phyloP scores from a whole-genome alignment of 1,139 yeast genomes.

The Blastobotrys illinoisensis region DNA sequence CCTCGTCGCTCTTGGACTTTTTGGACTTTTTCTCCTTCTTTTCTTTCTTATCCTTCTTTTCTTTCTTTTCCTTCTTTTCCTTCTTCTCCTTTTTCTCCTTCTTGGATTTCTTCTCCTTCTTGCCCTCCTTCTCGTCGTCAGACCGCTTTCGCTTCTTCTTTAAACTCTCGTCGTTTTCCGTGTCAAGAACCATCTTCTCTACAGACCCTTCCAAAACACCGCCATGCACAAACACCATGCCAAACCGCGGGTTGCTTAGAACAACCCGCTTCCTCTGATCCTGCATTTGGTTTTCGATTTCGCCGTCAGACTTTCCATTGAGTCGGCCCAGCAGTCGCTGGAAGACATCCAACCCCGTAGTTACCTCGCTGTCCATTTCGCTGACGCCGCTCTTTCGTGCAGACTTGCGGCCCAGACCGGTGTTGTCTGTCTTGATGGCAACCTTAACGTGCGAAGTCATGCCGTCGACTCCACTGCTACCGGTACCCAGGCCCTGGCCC shows the following conservation, averaged over 20 bases:
- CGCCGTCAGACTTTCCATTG: slow-evolving; percentile 38
- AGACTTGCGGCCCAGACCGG: slow-evolving; percentile 81
- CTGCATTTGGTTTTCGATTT: slow-evolving; percentile 27
- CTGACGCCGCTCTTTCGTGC: slow-evolving; percentile 47
- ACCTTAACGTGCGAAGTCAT: slow-evolving; percentile 78
- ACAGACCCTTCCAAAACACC: slow-evolving; percentile 80
- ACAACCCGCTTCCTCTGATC: slow-evolving; percentile 39
- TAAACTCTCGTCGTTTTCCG: slow-evolving; percentile 25
- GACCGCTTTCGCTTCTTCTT: slow-evolving; percentile 26
- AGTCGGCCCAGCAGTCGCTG: slow-evolving; percentile 85
- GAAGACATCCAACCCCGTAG: slow-evolving; percentile 88
- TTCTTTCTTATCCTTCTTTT: slow-evolving; percentile 18
- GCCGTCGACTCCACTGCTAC: slow-evolving; percentile 45
- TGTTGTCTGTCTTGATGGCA: slow-evolving; percentile 68
- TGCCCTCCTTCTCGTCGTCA: slow-evolving; percentile 25
- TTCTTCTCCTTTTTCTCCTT: slow-evolving; percentile 30
- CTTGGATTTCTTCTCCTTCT: slow-evolving; percentile 30
- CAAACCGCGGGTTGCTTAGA: slow-evolving; percentile 75
- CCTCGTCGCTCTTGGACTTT: slow-evolving; percentile 12
- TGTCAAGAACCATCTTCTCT: slow-evolving; percentile 42
- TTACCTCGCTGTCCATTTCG: slow-evolving; percentile 70
- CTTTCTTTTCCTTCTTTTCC: slow-evolving; percentile 26
- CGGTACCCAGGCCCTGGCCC: slow-evolving; percentile 79
- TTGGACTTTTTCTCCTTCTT: slow-evolving; percentile 29
- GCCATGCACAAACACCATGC: slow-evolving; percentile 80